Conservation (phyloP, 2,329 filamentous ascomycete genomes). For the Colletotrichum sublineola region DNA sequence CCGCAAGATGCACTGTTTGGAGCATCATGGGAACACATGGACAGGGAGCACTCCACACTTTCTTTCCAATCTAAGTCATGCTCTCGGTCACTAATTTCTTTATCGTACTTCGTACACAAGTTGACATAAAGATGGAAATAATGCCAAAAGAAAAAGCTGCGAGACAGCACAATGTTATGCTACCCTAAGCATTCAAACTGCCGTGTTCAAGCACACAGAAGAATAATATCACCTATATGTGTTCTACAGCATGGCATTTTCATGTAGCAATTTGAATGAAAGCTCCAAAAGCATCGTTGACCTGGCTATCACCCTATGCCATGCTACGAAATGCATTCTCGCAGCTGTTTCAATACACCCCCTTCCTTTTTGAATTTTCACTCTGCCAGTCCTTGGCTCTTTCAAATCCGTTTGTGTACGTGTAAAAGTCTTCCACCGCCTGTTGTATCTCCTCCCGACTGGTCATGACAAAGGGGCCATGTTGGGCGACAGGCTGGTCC, state of each 20-base stretch:
- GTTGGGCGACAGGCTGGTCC: slow-evolving; percentile 84
- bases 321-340: no score
- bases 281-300: not conserved
- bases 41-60: no score
- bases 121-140: not conserved
- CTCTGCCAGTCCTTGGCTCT: slow-evolving; percentile 82
- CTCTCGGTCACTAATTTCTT: not conserved
- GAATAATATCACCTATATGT: not conserved
- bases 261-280: not conserved
- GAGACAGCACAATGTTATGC: not conserved
- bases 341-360: not conserved
- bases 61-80: not conserved
- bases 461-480: slow-evolving; percentile 84
- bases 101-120: not conserved
- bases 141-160: not conserved
- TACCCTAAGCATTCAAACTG: not conserved
- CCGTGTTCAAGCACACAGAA: not conserved
- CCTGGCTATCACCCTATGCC: not conserved
- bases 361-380: slow-evolving; percentile 63
- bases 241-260: not conserved
- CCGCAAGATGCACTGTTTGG: not conserved
- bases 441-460: slow-evolving; percentile 79
- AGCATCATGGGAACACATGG: not conserved
- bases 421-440: slow-evolving; percentile 81
- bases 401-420: slow-evolving; percentile 82